Conservation (phyloP, 192 early-diverging fungal species). For the Umbelopsis sp. region DNA sequence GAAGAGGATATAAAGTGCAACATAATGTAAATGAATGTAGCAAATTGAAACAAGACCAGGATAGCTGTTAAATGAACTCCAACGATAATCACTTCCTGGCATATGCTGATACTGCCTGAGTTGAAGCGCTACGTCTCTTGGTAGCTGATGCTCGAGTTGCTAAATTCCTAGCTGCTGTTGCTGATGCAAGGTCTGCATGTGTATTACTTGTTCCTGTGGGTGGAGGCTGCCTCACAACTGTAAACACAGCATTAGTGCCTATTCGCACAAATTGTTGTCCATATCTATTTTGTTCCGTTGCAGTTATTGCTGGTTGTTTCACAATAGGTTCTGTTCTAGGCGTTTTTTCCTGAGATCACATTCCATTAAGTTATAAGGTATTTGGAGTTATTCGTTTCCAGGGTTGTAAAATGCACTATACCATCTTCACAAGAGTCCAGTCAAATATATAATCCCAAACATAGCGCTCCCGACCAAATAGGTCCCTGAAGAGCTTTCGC, state of each 20-base stretch:
- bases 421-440: slow-evolving; percentile 77
- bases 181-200: not conserved
- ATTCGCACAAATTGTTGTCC: not conserved
- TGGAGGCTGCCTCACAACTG: not conserved
- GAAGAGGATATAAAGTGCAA: too few species aligned
- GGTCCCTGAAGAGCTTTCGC: slow-evolving; percentile 80
- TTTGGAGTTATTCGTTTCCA: not conserved
- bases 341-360: not conserved
- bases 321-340: not conserved
- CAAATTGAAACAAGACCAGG: not conserved
- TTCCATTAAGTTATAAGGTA: not conserved
- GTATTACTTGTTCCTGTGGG: not conserved
- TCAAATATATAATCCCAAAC: slow-evolving; percentile 91
- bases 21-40: not conserved
- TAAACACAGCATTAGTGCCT: slow-evolving; percentile 6
- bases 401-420: slow-evolving; percentile 21
- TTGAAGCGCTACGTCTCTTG: not conserved
- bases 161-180: not conserved
- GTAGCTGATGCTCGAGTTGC: not conserved
- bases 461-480: slow-evolving; percentile 81
- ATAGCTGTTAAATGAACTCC: not conserved
- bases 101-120: not conserved
- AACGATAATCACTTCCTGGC: not conserved
- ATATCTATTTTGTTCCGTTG: not conserved
- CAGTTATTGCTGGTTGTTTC: not conserved